Base-by-base conservation (phyloP, 140 eudicot genomes). In the Oenanthe javanica region DNA sequence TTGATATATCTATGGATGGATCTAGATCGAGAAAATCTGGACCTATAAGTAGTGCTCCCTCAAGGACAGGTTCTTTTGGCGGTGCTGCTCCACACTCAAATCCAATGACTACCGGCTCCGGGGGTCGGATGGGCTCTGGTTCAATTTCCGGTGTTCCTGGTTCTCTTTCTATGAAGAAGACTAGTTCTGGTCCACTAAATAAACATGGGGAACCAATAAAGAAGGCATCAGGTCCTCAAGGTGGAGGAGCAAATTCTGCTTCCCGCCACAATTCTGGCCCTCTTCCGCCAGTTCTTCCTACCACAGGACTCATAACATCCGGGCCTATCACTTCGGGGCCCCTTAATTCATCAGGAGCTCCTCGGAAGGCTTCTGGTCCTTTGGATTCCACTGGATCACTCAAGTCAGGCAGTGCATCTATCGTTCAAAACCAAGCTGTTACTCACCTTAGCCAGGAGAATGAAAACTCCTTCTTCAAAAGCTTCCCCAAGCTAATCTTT, bases 131-230 rank as follows among this genome's bases (percentile, higher is more conserved):
- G 84, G 72, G 85, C 77, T 79, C 86, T 14, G 75, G 81, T 67
- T 84, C 90, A 2, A 86, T 52, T 42, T 10, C 86, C 14, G 71
- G 86, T 72, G 82, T 79, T 82, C 54, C 93, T 4, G 86, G 89
- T 5, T 82, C 93, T 72, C 40, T 80, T 71, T 82, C 94, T 13
- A 23, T 87, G 80, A 90, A 88, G 81, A 90, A 88, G 79, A 81
- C 89, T 11, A 90, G 79, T 78, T 90, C 95, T 1, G 95, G 95
- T 59, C 95, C 95, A 2, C 84, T 90, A 31, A 90, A 90, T 78
- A 88, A 88, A 86, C 95, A 90, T 2, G 95, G 95, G 42, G 95
- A 90, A 83, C 92, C 95, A 0, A 79, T 90, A 27, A 85, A 88
- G 74, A 90, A 86, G 82, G 84, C 87, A 5, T 90, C 89, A 25